phyloP scores from a whole-genome alignment of 2,329 filamentous ascomycete species.

The Lecanicillium sp. region DNA sequence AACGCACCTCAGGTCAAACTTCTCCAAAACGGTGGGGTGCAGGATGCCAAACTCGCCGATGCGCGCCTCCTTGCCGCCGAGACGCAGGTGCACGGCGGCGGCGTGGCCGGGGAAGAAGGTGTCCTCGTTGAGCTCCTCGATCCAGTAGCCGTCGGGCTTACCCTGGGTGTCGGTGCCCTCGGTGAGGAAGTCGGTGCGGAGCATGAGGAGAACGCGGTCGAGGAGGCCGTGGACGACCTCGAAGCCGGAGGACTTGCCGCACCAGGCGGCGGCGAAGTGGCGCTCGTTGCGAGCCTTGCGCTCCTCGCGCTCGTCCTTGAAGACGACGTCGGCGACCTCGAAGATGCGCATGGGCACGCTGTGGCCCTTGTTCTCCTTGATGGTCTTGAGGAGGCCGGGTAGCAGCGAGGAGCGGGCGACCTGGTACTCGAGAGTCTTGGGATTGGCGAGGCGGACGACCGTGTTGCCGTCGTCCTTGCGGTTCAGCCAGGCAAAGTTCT shows the following conservation, averaged over 20 bases:
- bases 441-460: slow-evolving; percentile 81
- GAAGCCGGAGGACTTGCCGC: slow-evolving; percentile 90
- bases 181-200: slow-evolving; percentile 74
- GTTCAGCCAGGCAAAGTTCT: slow-evolving; percentile 96
- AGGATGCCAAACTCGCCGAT: slow-evolving; percentile 92
- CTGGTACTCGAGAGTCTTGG: slow-evolving; percentile 90
- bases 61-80: slow-evolving; percentile 65
- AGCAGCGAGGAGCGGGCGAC: slow-evolving; percentile 82
- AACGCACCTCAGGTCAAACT: slow-evolving; percentile 76
- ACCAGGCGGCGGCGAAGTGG: slow-evolving; percentile 94
- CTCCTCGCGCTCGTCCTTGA: slow-evolving; percentile 79
- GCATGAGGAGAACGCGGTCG: slow-evolving; percentile 88
- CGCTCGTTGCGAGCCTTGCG: slow-evolving; percentile 87
- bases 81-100: slow-evolving; percentile 72
- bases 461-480: slow-evolving; percentile 79
- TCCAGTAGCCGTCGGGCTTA: slow-evolving; percentile 77
- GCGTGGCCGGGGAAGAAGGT: slow-evolving; percentile 91
- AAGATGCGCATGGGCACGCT: slow-evolving; percentile 86
- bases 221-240: slow-evolving; percentile 92
- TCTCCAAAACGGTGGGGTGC: slow-evolving; percentile 87
- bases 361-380: slow-evolving; percentile 88
- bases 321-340: slow-evolving; percentile 83
- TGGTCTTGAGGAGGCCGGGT: slow-evolving; percentile 85
- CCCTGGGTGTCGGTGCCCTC: slow-evolving; percentile 47
- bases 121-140: slow-evolving; percentile 82